Evolutionary conservation across 2,329 filamentous ascomycete genomes (phyloP), one percentile per base, ranked within the genome.

Genomic region (Blastomyces parvus): DNA sequence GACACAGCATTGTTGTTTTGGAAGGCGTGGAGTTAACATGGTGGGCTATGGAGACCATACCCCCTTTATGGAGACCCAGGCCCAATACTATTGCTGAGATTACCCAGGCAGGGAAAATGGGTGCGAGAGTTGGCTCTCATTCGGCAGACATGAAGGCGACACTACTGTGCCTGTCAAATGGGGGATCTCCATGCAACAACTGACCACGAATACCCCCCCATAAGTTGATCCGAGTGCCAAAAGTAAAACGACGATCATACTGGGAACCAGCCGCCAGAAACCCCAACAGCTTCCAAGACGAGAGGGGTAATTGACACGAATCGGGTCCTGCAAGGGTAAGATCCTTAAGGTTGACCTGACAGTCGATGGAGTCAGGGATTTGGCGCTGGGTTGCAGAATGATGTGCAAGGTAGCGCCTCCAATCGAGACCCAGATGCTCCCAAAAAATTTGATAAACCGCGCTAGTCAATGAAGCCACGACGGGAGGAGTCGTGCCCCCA

Each of bases 261-360:
- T 59, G 22, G 42, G 33, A 40, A 50, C 42, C 30, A 30, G 61
- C 50, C 55, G 53, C 40, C 61, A 62, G 63, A 61, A 50, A 67
- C 61, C 61, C 57, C 62, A 67, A 64, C 40, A 55, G 64, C 63
- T 61, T 68, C 64, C 63, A 66, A 44, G 60, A 52, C 40, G 59
- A 65, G 63, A 67, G 19, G 56, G 63, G 62, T 61, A 61, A 63
- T 27, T 63, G 59, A 61, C 60, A 55, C 59, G 64, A 60, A 64
- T 63, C 61, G 53, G 58, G 56, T 44, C 30, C 62, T 58, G 60
- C 64, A 60, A 63, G 61, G 46, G 60, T 60, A 50, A 52, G 63
- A 59, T 61, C 63, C 62, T 68, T 69, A 67, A 67, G 65, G 66
- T 69, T 70, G 66, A 66, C 65, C 65, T 70, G 69, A 71, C 68